Conservation (phyloP, 371 early-diverging fungal species). For the Lichtheimia ramosa region DNA sequence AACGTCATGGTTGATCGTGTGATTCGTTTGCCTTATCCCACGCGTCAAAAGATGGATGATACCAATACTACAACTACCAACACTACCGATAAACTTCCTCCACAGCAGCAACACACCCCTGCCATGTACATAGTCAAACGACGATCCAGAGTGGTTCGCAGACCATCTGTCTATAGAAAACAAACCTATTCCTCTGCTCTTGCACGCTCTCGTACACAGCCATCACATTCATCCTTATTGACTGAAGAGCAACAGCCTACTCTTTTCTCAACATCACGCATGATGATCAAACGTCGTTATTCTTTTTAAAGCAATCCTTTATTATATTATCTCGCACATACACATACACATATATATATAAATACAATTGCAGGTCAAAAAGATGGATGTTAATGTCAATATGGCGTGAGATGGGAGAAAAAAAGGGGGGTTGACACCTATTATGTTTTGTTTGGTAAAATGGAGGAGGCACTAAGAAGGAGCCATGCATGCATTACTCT, state of each 20-base stretch:
- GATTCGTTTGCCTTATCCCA: neutral
- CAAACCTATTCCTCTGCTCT: constrained; percentile 2
- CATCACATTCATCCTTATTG: neutral
- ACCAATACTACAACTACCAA: constrained; percentile 2
- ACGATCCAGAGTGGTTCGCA: constrained; percentile 3
- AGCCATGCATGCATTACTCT: too few species aligned
- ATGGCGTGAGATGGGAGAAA: too few species aligned
- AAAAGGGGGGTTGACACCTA: too few species aligned
- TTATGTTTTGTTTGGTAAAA: too few species aligned
- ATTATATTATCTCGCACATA: neutral
- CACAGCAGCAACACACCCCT: neutral
- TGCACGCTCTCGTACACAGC: constrained; percentile 7
- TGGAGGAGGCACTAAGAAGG: too few species aligned
- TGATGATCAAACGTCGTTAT: constrained; percentile 3
- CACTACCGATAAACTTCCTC: neutral
- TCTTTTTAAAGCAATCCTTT: constrained; percentile 3
- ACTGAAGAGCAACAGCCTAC: neutral
- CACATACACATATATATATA: too few species aligned
- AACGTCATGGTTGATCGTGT: constrained; percentile 34
- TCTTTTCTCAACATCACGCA: neutral
- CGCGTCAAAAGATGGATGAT: neutral
- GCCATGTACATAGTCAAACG: neutral
- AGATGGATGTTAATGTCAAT: too few species aligned
- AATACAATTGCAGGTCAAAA: too few species aligned
- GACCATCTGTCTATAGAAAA: constrained; percentile 7